Percentiles rank a stretch among this genome's conserved stretches.
phyloP scores from a whole-genome alignment of 2,329 filamentous ascomycete species.

The Trichoderma sp. region DNA sequence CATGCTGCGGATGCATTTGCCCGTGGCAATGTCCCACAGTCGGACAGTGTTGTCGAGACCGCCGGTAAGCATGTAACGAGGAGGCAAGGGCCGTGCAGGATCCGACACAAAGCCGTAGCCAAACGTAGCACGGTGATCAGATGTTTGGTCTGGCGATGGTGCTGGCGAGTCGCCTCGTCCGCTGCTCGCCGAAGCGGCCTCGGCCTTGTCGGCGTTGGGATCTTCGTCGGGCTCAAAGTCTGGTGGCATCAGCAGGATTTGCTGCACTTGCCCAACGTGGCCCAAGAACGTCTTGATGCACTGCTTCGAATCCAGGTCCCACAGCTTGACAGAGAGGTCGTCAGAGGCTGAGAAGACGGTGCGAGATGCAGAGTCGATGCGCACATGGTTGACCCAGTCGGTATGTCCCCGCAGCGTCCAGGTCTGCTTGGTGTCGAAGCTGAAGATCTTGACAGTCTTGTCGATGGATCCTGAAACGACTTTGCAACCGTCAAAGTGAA shows the following conservation, averaged over 20 bases:
- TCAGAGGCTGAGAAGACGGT: slow-evolving; percentile 93
- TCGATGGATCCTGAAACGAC: slow-evolving; percentile 89
- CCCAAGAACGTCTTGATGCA: slow-evolving; percentile 79
- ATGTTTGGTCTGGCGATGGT: slow-evolving; percentile 29
- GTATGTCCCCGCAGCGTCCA: slow-evolving; percentile 78
- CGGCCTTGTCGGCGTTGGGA: slow-evolving; percentile 48
- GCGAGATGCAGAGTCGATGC: slow-evolving; percentile 74
- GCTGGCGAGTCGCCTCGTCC: slow-evolving; percentile 44
- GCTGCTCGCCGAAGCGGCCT: slow-evolving; percentile 51
- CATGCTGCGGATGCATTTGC: slow-evolving; percentile 82
- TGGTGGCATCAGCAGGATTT: slow-evolving; percentile 76
- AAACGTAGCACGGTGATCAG: slow-evolving; percentile 53
- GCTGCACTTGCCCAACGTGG: slow-evolving; percentile 93
- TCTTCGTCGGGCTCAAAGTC: slow-evolving; percentile 85
- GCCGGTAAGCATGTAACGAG: slow-evolving; percentile 88
- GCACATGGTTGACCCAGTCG: slow-evolving; percentile 97
- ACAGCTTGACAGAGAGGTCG: slow-evolving; percentile 85
- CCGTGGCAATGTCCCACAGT: slow-evolving; percentile 83
- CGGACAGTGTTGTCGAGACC: slow-evolving; percentile 88
- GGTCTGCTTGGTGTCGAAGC: slow-evolving; percentile 78
- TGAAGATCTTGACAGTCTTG: slow-evolving; percentile 86
- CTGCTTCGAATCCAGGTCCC: slow-evolving; percentile 82
- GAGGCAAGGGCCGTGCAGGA: slow-evolving; percentile 65
- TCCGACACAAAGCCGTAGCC: slow-evolving; percentile 61
- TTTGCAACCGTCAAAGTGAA: slow-evolving; percentile 82